Conservation (phyloP, 441 rosid species). For the Gossypium schwendimanii region DNA sequence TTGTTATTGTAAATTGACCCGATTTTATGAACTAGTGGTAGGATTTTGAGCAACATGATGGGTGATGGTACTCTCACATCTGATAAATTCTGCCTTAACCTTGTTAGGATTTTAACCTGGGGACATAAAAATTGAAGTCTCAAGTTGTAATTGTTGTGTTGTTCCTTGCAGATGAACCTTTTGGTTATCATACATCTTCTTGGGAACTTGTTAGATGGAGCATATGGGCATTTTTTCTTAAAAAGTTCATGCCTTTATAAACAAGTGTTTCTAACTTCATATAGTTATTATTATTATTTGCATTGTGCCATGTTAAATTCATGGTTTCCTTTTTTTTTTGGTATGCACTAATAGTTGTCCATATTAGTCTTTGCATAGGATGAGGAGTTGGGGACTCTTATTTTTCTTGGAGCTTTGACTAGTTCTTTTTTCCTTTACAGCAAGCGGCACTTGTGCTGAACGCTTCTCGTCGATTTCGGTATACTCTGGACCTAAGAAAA, state of each 20-base stretch:
- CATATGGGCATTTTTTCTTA: not conserved
- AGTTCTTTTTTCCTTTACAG: conserved; percentile 31
- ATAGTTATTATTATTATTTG: not conserved
- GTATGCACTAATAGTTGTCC: not conserved
- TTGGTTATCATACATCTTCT: not conserved
- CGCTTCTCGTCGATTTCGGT: conserved; percentile 93
- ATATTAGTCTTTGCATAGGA: not conserved
- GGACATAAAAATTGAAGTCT: not conserved
- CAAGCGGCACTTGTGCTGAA: conserved; percentile 92
- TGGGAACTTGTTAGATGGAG: not conserved
- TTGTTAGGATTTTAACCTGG: not conserved
- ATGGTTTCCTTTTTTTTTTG: not conserved
- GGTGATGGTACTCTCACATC: not conserved
- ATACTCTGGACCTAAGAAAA: conserved; percentile 83
- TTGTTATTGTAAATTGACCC: not conserved
- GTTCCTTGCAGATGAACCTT: not conserved
- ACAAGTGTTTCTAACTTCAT: not conserved
- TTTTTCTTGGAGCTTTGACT: conserved; percentile 4
- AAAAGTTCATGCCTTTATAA: not conserved
- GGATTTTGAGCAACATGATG: not conserved
- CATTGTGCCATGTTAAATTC: not conserved
- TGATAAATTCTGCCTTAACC: too few relatives aligned
- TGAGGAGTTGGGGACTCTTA: not conserved
- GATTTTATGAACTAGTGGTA: not conserved
- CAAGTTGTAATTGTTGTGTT: not conserved